Evolutionary conservation across 345 rosid species (phyloP).

Genomic region (Salix udensis): DNA sequence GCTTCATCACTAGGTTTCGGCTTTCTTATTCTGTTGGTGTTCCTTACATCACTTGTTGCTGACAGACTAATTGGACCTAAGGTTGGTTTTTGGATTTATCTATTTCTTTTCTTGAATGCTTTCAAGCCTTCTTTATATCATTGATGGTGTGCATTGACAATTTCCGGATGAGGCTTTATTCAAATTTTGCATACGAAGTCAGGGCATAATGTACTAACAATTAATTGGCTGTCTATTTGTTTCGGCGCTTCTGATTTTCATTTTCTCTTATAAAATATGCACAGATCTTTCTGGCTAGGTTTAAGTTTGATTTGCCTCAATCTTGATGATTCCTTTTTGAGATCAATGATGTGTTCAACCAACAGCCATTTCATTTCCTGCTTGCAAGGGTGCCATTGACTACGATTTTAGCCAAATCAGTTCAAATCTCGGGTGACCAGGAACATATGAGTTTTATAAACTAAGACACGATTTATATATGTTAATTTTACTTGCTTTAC

Average conservation of each 20-base stretch:
- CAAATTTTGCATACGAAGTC: background rate
- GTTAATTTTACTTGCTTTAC: too few species aligned
- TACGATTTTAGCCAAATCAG: too few species aligned
- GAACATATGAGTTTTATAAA: too few species aligned
- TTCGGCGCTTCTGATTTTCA: background rate
- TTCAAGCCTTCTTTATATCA: background rate
- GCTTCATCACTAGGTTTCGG: slow-evolving; percentile 62
- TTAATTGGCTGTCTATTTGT: background rate
- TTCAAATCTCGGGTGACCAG: too few species aligned
- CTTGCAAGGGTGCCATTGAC: background rate
- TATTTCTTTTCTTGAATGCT: background rate
- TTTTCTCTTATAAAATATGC: background rate
- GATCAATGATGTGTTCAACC: background rate
- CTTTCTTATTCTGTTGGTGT: slow-evolving; percentile 40
- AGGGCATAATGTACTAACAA: background rate
- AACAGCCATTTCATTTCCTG: too few species aligned
- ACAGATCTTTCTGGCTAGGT: background rate
- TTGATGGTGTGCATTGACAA: background rate
- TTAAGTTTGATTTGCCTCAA: background rate
- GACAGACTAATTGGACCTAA: slow-evolving; percentile 40
- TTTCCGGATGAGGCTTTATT: background rate
- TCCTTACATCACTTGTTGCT: slow-evolving; percentile 47
- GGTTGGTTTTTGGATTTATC: slow-evolving; percentile 39
- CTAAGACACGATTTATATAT: too few species aligned
- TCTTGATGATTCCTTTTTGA: background rate